Evolutionary conservation across 2,329 filamentous ascomycete species (phyloP), one percentile per base, ranked within the genome.

Genomic region (Plenodomus tracheiphilus): DNA sequence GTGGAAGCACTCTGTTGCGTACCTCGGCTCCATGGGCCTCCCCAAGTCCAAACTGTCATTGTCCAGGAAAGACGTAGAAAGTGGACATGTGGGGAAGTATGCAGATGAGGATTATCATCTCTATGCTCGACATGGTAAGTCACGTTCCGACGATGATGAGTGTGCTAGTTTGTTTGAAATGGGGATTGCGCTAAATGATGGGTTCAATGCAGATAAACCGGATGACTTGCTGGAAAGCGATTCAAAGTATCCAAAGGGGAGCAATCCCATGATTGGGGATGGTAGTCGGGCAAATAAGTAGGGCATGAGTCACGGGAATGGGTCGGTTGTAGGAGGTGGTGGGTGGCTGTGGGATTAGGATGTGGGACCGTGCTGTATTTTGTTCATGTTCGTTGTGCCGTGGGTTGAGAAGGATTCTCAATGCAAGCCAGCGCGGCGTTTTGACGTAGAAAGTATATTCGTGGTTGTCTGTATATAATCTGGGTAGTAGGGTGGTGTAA

Each of bases 1-100:
- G 73, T 96, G 91, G 91, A 87, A 79, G 67, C 85, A 95, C 53
- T 84, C 76, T 5, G 74, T 87, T 13, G 56, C 70, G 2, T 87
- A 79, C 64, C 72, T 87, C 18, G 77, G 76, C 19, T 83, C 81
- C 36, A 87, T 87, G 84, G 84, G 84, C 39, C 71, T 85, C 59
- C 77, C 75, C 46, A 82, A 79, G 75, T 75, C 72, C 47, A 83
- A 84, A 68, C 74, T 84, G 44, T 68, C 64, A 13, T 68, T 85
- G 50, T 80, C 79, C 2, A 74, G 84, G 50, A 75, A 78, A 59
- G 81, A 86, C 17, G 83, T 86, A 6, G 81, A 85, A 72, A 76
- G 65, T 41, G 84, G 84, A 2, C 57, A 63, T 18, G 64, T 73
- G 15, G 69, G 69, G 39, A 71, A 63, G 58, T 77, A 76, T 56